Conservation (phyloP, 306 rosid genomes). For the Cucurbita pepo region DNA sequence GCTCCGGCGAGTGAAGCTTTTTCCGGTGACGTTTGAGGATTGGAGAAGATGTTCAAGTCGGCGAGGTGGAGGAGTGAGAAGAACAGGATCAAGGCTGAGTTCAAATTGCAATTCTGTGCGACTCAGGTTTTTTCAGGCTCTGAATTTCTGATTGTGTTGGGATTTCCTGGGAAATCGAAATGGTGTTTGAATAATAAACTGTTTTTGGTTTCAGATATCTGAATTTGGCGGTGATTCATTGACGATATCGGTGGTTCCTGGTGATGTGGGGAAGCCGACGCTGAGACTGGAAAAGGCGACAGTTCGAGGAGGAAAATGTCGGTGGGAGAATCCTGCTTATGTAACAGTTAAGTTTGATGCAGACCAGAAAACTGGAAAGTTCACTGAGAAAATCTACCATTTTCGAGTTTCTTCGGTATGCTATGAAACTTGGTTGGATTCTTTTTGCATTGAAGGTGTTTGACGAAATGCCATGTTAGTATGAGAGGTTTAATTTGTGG, state of each 20-base stretch:
- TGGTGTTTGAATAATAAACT: background rate
- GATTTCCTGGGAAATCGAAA: background rate
- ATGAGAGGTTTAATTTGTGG: background rate
- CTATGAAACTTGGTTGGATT: background rate
- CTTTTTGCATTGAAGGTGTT: background rate
- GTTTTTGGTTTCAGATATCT: constrained; percentile 43
- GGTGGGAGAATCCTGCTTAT: constrained; percentile 64
- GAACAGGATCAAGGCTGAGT: constrained; percentile 58
- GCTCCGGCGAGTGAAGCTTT: constrained; percentile 1
- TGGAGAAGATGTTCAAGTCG: constrained; percentile 59
- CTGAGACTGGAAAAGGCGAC: constrained; percentile 44
- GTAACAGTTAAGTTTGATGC: constrained; percentile 49
- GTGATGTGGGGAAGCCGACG: constrained; percentile 69
- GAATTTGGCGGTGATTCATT: constrained; percentile 53
- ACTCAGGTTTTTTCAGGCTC: constrained; percentile 38
- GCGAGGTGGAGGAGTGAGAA: constrained; percentile 84
- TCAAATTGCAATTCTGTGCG: constrained; percentile 69
- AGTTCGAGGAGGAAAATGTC: constrained; percentile 55
- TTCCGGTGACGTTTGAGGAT: constrained; percentile 7
- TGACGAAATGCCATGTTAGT: background rate
- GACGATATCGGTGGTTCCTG: constrained; percentile 56
- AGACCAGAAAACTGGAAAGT: constrained; percentile 63
- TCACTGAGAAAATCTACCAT: constrained; percentile 40
- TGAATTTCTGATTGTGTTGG: background rate
- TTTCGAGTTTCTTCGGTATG: constrained; percentile 57